phyloP scores from a whole-genome alignment of 2,329 filamentous ascomycete species.

The Phyllosticta paracitricarpa region DNA sequence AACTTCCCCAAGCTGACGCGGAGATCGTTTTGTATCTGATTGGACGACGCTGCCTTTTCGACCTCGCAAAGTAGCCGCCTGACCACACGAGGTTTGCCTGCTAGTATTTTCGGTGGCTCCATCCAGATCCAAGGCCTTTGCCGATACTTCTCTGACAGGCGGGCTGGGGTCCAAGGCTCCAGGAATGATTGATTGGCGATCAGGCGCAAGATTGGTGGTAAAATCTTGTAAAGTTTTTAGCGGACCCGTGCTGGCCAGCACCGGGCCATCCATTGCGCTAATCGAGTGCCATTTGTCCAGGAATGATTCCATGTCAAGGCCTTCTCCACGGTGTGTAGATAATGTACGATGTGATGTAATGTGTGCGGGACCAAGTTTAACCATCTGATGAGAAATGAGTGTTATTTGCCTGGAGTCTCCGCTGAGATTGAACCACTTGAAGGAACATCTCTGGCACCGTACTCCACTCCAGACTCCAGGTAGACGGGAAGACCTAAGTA shows the following conservation, averaged over 20 bases:
- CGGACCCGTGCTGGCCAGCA: constrained; percentile 1
- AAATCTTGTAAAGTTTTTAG: not conserved
- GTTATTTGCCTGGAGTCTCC: constrained; percentile 12
- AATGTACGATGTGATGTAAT: not conserved
- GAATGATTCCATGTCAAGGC: not conserved
- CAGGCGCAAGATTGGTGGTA: not conserved
- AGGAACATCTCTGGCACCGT: constrained; percentile 11
- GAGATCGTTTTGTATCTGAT: not conserved
- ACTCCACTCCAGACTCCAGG: constrained; percentile 11
- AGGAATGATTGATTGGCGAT: not conserved
- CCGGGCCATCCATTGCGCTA: constrained; percentile 10
- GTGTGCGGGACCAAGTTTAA: not conserved
- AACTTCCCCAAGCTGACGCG: not conserved
- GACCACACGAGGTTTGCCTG: not conserved
- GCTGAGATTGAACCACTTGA: constrained; percentile 12
- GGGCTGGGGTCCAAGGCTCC: not conserved
- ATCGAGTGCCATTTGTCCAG: constrained; percentile 5
- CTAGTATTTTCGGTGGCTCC: not conserved
- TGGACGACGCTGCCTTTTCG: not conserved
- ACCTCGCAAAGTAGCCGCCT: not conserved
- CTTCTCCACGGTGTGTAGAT: not conserved
- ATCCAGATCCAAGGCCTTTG: not conserved
- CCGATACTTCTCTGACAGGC: not conserved
- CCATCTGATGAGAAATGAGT: constrained; percentile 10
- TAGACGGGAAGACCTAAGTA: constrained; percentile 2